Percentiles rank a stretch among this genome's conserved stretches.
Evolutionary conservation across 139 green algal species (phyloP).

Genomic region (Chlamydomonas sp.): DNA sequence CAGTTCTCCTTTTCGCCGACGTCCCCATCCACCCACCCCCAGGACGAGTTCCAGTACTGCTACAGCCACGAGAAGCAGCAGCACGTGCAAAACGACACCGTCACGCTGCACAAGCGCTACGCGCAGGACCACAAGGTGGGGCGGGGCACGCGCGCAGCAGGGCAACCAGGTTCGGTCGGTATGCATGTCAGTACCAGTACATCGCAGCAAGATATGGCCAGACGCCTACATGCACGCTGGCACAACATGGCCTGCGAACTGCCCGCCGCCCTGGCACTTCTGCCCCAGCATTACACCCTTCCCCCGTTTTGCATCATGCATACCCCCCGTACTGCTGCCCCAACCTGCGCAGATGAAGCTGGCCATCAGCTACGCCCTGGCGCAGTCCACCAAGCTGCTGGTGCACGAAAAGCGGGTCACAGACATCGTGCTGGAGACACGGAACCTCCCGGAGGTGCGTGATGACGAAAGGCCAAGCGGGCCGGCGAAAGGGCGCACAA

Average conservation of each 20-base stretch:
- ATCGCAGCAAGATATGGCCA: too few species aligned
- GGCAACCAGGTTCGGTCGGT: background rate
- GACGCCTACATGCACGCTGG: too few species aligned
- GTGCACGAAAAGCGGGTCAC: conserved; percentile 86
- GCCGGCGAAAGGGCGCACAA: conserved; percentile 51
- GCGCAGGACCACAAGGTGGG: conserved; percentile 42
- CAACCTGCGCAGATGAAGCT: conserved; percentile 61
- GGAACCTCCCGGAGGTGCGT: conserved; percentile 71
- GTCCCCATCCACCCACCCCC: background rate
- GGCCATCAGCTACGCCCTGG: conserved; percentile 65
- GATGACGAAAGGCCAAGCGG: conserved; percentile 24
- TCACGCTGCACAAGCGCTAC: conserved; percentile 63
- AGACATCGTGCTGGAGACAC: conserved; percentile 64
- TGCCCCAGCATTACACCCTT: background rate
- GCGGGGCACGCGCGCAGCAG: background rate
- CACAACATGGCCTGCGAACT: background rate
- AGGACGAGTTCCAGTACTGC: conserved; percentile 67
- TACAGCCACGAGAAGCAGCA: conserved; percentile 61
- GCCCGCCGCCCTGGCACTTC: too few species aligned
- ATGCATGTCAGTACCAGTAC: too few species aligned
- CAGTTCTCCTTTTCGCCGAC: too few species aligned
- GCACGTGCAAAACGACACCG: conserved; percentile 72
- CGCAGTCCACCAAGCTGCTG: conserved; percentile 82
- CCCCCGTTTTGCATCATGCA: background rate
- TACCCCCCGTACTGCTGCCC: background rate